Base-by-base conservation (phyloP, 78 protist species). In the Chrysochromulina parva region DNA sequence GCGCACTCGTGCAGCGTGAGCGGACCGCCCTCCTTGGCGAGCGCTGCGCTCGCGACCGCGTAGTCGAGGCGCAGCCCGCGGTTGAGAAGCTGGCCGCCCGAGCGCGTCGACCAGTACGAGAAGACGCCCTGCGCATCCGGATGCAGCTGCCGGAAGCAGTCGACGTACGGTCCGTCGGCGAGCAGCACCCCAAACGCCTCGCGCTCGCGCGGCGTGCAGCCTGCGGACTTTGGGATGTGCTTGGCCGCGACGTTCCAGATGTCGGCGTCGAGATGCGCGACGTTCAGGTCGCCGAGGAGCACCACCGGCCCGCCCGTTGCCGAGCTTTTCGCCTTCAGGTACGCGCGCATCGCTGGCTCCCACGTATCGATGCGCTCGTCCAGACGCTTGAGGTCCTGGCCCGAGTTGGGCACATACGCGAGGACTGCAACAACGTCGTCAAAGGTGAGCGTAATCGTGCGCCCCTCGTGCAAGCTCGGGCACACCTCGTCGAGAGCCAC, bases 331-430 rank as follows among this genome's bases (percentile, higher is more conserved):
- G 62, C 7, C 50, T 6, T 19, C 17, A 53, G 19, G 19, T 53
- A 24, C 20, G 5, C 53, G 54, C 48, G 66, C 52, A 88, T 2
- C 65, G 84, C 71, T 17, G 69, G 55, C 5, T 88, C 91, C 91
- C 91, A 88, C 24, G 53, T 53, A n/a, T 52, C 76, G 47, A 88
- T 5, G 57, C 91, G 91, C 65, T 53, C 66, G 82, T 88, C 62
- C 26, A 88, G 91, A 7, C 91, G 80, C 65, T 88, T 69, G 20
- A 88, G 82, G 54, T 60, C 82, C n/a, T 58, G 67, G 7, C 91
- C 91, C 14, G 91, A 47, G 91, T 88, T 88, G 13, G 91, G 91
- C 24, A 88, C 91, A 22, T 88, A 88, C 38, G 55, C 22, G 55
- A 55, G 19, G 6, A 74, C 82, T 3, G 11, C 82, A n/a, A 5